Base-by-base conservation (phyloP, 305 asterid species). In the Galium porrigens region DNA sequence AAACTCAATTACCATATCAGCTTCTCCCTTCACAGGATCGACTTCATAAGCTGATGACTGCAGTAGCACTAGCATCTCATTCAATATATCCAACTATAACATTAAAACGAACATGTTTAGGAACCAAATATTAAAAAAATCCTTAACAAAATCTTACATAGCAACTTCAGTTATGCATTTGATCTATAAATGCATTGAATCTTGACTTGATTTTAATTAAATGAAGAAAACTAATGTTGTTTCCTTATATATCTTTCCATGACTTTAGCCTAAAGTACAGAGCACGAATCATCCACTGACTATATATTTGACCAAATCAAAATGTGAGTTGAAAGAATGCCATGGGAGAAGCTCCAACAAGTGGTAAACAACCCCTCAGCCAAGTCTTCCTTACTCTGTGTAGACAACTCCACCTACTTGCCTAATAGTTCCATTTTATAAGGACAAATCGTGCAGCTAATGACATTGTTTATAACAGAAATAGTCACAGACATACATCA, bases 31-130 rank as follows among this genome's bases (percentile, higher is more conserved):
- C 51, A 66, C 64, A 49, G 59, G 65, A 56, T 71, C 73, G 73
- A 39, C 69, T 39, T 66, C 80, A 72, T 69, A 63, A 36, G 68
- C 54, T 53, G 88, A 75, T 70, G 79, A 66, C 66, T 74, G 77
- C 65, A 87, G 73, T 64, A 84, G 77, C 63, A 87, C 72, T 64
- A 85, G 77, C 67, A 78, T 72, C 85, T 92, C 99, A 66, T 92
- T 92, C 52, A 87, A 74, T 69, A 75, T 86, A 72, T 92, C 99
- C 86, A 92, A 76, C 99, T 92, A 86, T 56, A 68, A 66, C 67
- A 68, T 51, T 70, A 71, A 55, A 75, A 73, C 66, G 7, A 66
- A 62, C 20, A 58, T 22, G 20, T 48, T 61, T 55, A 58, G 70
- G 49, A 57, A 48, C 17, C 61, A 57, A 25, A 42, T 34, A 15